Evolutionary conservation across 1,284 basidiomycete species (phyloP), one percentile per base, ranked within the genome.

Genomic region (Sanghuangporus sanghuang): DNA sequence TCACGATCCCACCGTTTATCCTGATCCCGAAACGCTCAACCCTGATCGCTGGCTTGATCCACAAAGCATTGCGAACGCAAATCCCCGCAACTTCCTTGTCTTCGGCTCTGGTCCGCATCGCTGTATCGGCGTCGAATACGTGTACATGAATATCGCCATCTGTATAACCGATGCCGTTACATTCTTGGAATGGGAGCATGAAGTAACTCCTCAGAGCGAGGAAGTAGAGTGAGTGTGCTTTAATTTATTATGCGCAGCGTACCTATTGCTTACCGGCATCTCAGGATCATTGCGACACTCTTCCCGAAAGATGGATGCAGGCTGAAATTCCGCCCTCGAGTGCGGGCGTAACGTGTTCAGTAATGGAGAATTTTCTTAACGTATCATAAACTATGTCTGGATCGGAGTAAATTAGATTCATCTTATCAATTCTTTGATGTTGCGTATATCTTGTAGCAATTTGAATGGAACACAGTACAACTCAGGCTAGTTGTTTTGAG

Each of bases 41-140:
- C 96, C 96, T 7, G 96, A 98, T 74, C 90, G 96, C 68, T 99
- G 96, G 95, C 81, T 99, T 58, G 90, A 95, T 70, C 85, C 90
- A 61, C 77, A 87, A n/a, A 85, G 87, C 71, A 78, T 82, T 54
- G 95, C 95, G 39, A 93, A 95, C 76, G 77, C 82, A 69, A 93
- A 92, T 76, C 93, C 95, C 54, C 90, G 93, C 78, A 97, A 98
- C 79, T 99, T 94, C 75, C 86, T 99, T 67, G 94, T 98, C 35
- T 99, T 96, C 75, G 96, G 96, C 63, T 88, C 85, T 67, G 96
- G 96, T 8, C 94, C 96, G 59, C 95, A 96, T 78, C 88, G 87
- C 72, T 98, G 96, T 77, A 96, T 98, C 67, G 96, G 94, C 44
- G 74, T 93, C 63, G 93, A 97, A 75, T 98, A 99, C 74, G 95